Conservation (phyloP, 495 filamentous ascomycete genomes). For the Penicillium desertorum region DNA sequence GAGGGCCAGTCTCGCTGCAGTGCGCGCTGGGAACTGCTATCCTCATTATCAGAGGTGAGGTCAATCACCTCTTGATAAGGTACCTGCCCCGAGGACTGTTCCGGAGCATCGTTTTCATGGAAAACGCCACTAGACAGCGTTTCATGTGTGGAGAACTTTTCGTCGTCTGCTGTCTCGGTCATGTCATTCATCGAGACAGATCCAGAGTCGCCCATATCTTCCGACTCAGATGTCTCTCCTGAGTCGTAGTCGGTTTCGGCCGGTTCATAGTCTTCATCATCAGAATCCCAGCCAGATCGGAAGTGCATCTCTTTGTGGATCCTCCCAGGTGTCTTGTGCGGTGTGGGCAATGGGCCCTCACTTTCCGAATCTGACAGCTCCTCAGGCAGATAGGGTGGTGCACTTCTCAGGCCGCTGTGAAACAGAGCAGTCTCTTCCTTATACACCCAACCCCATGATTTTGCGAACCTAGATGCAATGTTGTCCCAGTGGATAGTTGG, state of each 20-base stretch:
- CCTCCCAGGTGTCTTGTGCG: background rate
- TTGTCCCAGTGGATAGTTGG: background rate
- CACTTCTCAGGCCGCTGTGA: background rate
- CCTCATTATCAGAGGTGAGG: background rate
- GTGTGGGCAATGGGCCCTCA: background rate
- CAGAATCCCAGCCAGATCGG: background rate
- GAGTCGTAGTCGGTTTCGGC: background rate
- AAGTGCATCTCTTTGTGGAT: background rate
- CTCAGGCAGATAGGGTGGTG: background rate
- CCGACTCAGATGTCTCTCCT: background rate
- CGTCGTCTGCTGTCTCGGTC: background rate
- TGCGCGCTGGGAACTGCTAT: background rate
- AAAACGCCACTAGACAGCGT: background rate
- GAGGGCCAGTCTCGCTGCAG: slow-evolving; percentile 6
- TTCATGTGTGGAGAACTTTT: background rate
- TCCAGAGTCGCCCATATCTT: background rate
- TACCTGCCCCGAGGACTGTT: background rate
- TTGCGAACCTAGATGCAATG: background rate
- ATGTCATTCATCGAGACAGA: background rate
- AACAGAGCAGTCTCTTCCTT: background rate
- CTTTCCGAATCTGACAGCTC: background rate
- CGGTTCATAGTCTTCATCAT: background rate
- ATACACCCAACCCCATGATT: slow-evolving; percentile 2
- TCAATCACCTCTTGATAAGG: background rate
- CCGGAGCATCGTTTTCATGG: background rate